Evolutionary conservation across 2,329 filamentous ascomycete genomes (phyloP), one percentile per base, ranked within the genome.

Genomic region (Ophiostoma perfectum): DNA sequence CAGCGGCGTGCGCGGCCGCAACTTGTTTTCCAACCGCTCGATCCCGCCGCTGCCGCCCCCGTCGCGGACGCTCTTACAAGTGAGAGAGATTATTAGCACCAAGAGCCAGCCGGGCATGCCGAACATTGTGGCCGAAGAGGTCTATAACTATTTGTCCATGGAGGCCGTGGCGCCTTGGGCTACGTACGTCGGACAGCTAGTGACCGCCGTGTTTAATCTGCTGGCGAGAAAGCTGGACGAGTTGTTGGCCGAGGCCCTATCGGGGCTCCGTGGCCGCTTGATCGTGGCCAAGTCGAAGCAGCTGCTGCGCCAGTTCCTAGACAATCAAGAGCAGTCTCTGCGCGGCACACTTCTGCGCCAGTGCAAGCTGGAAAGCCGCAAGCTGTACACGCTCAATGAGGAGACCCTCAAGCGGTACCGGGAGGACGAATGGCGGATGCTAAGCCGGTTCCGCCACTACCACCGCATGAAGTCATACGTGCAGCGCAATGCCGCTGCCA

Each of bases 131-230:
- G 83, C 87, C 0, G 82, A 84, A 0, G 83, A 85, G 49, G 86
- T 89, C 0, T 86, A 88, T 36, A 83, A 87, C 41, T 80, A 80
- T 0, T 79, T 90, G 16, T 86, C 84, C 63, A 78, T 81, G 16
- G 77, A 84, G n/a, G 83, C 84, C 0, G 83, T 90, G 1, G 74
- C 76, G 7, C 82, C 85, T 1, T 91, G 89, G 89, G 74, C 81
- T 1, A 73, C 73, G 0, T 86, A 87, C 0, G 79, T 88, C 64
- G 74, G 81, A 0, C 78, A 73, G 0, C 85, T 86, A 63, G 75
- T 86, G 5, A 72, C 77, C 3, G 75, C 79, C 5, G 83, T 84
- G 0, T 81, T 86, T 68, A 72, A 75, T 1, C 79, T 85, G 5
- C 75, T 90, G 0, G 76, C 82, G 2, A 71, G 73, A 0, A 80